Evolutionary conservation across 371 early-diverging fungal species (phyloP).

Genomic region (Fennellomyces sp.): DNA sequence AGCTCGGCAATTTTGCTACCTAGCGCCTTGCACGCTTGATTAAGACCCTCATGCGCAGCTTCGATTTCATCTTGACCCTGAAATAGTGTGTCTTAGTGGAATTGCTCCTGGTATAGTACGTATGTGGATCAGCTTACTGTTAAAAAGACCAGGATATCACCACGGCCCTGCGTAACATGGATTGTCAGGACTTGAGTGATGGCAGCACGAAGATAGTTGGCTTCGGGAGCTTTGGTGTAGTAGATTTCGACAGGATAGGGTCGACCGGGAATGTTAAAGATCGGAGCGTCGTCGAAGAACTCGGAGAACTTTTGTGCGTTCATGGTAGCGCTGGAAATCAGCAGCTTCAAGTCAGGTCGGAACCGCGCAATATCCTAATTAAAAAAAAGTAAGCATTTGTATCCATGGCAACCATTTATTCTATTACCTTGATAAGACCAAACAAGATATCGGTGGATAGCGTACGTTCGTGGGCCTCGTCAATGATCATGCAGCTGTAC

Average conservation of each 20-base stretch:
- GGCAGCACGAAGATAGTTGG: conserved; percentile 96
- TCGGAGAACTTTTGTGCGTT: conserved; percentile 95
- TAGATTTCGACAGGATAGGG: conserved; percentile 94
- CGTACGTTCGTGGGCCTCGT: conserved; percentile 99
- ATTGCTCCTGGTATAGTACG: no score
- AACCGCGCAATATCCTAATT: conserved; percentile 86
- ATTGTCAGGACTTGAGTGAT: conserved; percentile 96
- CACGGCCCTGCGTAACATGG: conserved; percentile 87
- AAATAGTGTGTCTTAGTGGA: no score
- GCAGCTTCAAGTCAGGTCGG: conserved; percentile 90
- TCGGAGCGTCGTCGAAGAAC: conserved; percentile 96
- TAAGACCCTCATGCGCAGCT: conserved; percentile 82
- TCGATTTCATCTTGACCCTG: conserved; percentile 99
- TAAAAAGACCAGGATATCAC: conserved; percentile 98
- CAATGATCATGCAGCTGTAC: conserved; percentile 96
- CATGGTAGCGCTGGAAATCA: conserved; percentile 99
- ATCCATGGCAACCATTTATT: background rate
- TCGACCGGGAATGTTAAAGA: conserved; percentile 93
- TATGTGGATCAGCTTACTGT: conserved; percentile 74
- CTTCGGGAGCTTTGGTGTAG: conserved; percentile 96
- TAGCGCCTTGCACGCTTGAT: conserved; percentile 78
- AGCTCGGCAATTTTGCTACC: conserved; percentile 92
- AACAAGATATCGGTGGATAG: conserved; percentile 98
- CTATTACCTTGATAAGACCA: conserved; percentile 92
- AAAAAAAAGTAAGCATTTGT: background rate